A percentile compares a stretch with the other conserved stretches of the same genome.
Conservation (phyloP, 805 yeast species). For the Candida succiphila region DNA sequence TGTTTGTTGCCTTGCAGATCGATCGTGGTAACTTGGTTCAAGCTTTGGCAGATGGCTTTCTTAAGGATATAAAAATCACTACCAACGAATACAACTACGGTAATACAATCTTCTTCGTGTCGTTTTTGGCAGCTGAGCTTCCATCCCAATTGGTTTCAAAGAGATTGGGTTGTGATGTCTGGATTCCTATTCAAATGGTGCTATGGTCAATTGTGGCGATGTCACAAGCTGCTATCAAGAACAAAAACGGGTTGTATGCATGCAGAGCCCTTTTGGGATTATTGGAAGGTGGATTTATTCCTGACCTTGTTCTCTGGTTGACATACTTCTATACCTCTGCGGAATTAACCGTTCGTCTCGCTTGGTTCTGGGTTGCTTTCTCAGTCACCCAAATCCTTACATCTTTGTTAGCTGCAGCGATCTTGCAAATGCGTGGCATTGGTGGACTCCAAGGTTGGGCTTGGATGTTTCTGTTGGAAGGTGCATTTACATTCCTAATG, state of each 20-base stretch:
- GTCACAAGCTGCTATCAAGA: conserved; percentile 33
- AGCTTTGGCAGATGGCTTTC: conserved; percentile 38
- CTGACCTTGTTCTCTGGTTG: conserved; percentile 54
- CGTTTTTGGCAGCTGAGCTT: conserved; percentile 42
- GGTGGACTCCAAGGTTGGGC: conserved; percentile 47
- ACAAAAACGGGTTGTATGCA: conserved; percentile 31
- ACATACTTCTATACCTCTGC: conserved; percentile 53
- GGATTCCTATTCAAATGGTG: conserved; percentile 43
- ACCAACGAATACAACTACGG: conserved; percentile 49
- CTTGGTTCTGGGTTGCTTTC: conserved; percentile 50
- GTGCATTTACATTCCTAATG: conserved; percentile 41
- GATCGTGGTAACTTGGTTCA: conserved; percentile 44
- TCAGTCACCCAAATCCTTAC: conserved; percentile 36
- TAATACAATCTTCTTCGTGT: conserved; percentile 35
- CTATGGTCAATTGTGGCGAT: conserved; percentile 43
- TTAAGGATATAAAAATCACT: conserved; percentile 36
- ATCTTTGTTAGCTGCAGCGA: conserved; percentile 38
- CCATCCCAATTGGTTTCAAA: conserved; percentile 54
- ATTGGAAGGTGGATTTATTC: conserved; percentile 64
- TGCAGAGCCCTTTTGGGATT: conserved; percentile 45
- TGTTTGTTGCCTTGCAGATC: conserved; percentile 44
- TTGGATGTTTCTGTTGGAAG: conserved; percentile 60
- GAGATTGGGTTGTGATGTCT: conserved; percentile 43
- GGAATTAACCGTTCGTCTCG: conserved; percentile 49
- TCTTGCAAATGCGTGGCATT: conserved; percentile 38